Percentiles rank a stretch among this genome's conserved stretches.
These are phyloP conservation scores for Stephania japonica DNA, from an alignment of 164 flowering plant genomes.

Conservation along the genomic window DNA sequence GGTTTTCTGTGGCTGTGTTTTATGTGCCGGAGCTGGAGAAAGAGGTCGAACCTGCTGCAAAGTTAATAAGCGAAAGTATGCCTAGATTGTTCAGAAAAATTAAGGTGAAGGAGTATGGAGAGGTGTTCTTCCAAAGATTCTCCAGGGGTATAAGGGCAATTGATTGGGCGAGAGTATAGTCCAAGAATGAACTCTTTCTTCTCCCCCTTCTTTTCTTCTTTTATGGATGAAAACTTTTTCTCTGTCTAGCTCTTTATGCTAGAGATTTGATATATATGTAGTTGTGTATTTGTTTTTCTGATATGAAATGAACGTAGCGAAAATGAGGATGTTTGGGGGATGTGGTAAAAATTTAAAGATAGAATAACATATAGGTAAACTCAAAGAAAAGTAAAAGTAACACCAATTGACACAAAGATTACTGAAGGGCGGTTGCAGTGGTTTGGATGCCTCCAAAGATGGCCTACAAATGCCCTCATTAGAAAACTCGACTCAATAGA, in stretches of 20 bases:
- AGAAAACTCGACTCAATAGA: too few relatives aligned
- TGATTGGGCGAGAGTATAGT: conserved; percentile 12
- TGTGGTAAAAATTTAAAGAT: too few relatives aligned
- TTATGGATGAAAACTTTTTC: neutral
- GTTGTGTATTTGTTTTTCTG: neutral
- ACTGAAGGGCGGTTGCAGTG: too few relatives aligned
- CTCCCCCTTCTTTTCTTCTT: neutral
- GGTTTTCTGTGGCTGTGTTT: conserved; percentile 39
- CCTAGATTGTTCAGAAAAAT: conserved; percentile 28
- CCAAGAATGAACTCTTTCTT: neutral
- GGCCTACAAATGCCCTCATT: too few relatives aligned
- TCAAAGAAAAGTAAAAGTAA: too few relatives aligned
- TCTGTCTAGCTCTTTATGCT: neutral
- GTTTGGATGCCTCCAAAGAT: too few relatives aligned
- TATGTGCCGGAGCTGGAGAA: conserved; percentile 21
- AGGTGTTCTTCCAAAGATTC: neutral
- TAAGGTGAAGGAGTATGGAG: conserved; percentile 15
- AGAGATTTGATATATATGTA: neutral
- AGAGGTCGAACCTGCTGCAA: conserved; percentile 39
- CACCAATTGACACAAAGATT: too few relatives aligned
- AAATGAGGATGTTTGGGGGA: too few relatives aligned
- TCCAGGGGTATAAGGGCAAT: conserved; percentile 11
- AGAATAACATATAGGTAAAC: too few relatives aligned
- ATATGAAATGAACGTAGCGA: too few relatives aligned
- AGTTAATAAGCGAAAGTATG: conserved; percentile 24